Evolutionary conservation across 1,284 basidiomycete species (phyloP).

Genomic region (Moniliophthora roreri): DNA sequence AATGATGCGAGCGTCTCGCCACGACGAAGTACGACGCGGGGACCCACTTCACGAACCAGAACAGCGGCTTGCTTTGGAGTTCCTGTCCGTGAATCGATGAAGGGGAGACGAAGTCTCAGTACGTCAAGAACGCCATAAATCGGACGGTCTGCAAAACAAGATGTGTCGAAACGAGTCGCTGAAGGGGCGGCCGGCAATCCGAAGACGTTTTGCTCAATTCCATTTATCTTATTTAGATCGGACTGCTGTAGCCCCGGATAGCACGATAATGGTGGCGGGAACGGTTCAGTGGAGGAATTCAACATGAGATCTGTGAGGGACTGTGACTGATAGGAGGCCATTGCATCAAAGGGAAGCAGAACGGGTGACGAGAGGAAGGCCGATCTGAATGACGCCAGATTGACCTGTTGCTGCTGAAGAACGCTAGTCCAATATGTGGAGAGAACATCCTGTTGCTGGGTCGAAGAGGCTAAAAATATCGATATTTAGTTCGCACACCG

Average conservation of each 20-base stretch:
- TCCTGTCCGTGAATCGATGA: slow-evolving; percentile 41
- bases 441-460: slow-evolving; percentile 48
- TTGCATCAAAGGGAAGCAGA: slow-evolving; percentile 60
- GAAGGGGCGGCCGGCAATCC: slow-evolving; percentile 36
- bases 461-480: slow-evolving; percentile 47
- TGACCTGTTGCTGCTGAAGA: slow-evolving; percentile 42
- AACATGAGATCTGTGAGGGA: slow-evolving; percentile 39
- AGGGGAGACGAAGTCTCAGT: slow-evolving; percentile 55
- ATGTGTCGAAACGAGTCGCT: slow-evolving; percentile 38
- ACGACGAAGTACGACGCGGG: slow-evolving; percentile 49
- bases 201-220: slow-evolving; percentile 52
- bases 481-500: neutral
- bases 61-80: slow-evolving; percentile 49
- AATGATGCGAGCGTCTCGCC: slow-evolving; percentile 50
- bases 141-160: slow-evolving; percentile 56
- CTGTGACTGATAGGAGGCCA: too few species aligned
- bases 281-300: slow-evolving; percentile 39
- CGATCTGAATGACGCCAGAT: slow-evolving; percentile 46
- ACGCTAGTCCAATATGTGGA: slow-evolving; percentile 55
- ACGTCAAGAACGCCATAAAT: slow-evolving; percentile 64
- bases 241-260: slow-evolving; percentile 47
- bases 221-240: slow-evolving; percentile 41
- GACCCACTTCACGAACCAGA: slow-evolving; percentile 39
- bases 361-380: slow-evolving; percentile 47
- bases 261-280: slow-evolving; percentile 61